Evolutionary conservation across 108 stramenopile species (phyloP).

Genomic region (Skeletonema marinoi): DNA sequence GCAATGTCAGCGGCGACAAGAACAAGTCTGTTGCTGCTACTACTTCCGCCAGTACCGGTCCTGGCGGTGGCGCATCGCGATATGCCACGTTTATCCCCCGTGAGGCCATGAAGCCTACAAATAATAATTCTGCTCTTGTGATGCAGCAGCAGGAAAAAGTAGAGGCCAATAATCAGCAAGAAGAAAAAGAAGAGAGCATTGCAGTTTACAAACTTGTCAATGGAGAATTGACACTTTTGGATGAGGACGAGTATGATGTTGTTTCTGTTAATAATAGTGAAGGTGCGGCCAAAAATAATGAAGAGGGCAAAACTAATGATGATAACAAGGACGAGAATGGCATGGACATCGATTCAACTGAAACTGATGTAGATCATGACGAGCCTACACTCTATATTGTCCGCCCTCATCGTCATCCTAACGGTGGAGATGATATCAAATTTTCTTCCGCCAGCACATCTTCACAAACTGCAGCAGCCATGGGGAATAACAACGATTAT

Average conservation of each 20-base stretch:
- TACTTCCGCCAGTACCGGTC: neutral
- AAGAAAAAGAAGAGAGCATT: neutral
- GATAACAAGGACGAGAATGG: neutral
- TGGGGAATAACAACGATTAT: neutral
- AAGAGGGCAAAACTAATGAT: neutral
- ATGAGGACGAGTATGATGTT: constrained; percentile 24
- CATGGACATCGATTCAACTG: constrained; percentile 2
- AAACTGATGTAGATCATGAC: neutral
- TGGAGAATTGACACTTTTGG: constrained; percentile 14
- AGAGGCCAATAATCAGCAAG: neutral
- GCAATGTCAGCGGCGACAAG: neutral
- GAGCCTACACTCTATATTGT: neutral
- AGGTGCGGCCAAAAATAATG: neutral
- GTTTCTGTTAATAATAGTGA: neutral
- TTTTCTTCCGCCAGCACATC: neutral
- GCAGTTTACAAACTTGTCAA: neutral
- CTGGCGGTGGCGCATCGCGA: constrained; percentile 2
- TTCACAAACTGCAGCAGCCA: neutral
- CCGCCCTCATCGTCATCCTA: neutral
- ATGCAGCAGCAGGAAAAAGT: neutral
- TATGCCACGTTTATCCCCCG: constrained; percentile 24
- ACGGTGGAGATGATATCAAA: neutral
- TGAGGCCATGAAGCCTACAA: constrained; percentile 20
- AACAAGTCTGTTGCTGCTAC: neutral
- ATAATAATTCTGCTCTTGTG: neutral